Conservation (phyloP, 805 yeast genomes). For the Nakazawaea wyomingensis region DNA sequence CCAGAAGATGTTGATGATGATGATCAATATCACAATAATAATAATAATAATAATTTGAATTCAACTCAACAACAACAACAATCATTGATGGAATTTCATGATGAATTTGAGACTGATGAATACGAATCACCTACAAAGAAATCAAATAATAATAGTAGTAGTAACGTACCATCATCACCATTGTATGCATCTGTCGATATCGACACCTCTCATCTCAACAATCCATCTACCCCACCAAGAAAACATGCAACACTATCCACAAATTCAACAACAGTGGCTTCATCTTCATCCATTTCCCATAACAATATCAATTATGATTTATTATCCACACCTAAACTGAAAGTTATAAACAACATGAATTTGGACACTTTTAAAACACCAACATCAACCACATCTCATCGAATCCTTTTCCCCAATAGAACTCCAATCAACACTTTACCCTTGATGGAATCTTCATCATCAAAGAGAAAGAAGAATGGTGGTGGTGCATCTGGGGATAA, state of each 20-base stretch:
- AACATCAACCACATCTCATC: slow-evolving; percentile 11
- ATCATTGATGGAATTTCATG: slow-evolving; percentile 2
- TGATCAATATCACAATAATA: no score
- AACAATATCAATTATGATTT: slow-evolving; percentile 14
- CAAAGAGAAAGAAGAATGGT: slow-evolving; percentile 28
- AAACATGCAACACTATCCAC: slow-evolving; percentile 25
- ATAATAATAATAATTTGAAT: no score
- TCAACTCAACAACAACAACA: no score
- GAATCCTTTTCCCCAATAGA: slow-evolving; percentile 1
- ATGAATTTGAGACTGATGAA: slow-evolving; percentile 15
- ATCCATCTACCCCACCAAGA: slow-evolving; percentile 21
- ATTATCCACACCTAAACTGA: slow-evolving; percentile 27
- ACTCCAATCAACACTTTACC: slow-evolving; percentile 2
- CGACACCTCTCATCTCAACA: neutral
- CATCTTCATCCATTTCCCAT: slow-evolving; percentile 5
- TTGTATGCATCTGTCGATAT: slow-evolving; percentile 5
- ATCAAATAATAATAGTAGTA: slow-evolving; percentile 4
- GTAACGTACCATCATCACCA: slow-evolving; percentile 15
- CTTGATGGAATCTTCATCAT: slow-evolving; percentile 17
- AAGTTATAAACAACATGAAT: slow-evolving; percentile 8
- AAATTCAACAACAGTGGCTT: slow-evolving; percentile 16
- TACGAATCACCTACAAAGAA: slow-evolving; percentile 17
- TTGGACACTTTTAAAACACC: slow-evolving; percentile 24
- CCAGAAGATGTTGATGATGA: neutral
- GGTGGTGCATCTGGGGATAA: no score